phyloP scores from a whole-genome alignment of 1,139 yeast genomes.

The Scheffersomyces stambukii region DNA sequence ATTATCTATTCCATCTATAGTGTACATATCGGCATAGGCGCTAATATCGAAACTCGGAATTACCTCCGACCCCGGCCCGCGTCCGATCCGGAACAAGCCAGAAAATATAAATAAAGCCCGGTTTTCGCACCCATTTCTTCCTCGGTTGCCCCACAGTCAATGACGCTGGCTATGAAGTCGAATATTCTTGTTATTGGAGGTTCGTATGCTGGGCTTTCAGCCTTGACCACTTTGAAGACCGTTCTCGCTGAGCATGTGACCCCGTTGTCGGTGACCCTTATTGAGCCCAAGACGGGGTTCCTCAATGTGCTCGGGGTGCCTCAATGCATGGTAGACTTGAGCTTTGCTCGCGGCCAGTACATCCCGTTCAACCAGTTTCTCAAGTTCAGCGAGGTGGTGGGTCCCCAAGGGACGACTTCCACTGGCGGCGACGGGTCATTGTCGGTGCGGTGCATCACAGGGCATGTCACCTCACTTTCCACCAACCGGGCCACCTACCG shows the following conservation, averaged over 20 bases:
- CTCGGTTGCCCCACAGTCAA: neutral
- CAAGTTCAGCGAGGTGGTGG: constrained; percentile 22
- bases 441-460: constrained; percentile 36
- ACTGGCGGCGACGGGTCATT: constrained; percentile 11
- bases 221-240: constrained; percentile 25
- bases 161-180: constrained; percentile 6
- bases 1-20: neutral
- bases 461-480: constrained; percentile 26
- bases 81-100: no score
- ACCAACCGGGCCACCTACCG: constrained; percentile 19
- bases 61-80: no score
- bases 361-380: constrained; percentile 10
- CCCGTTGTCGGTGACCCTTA: constrained; percentile 25
- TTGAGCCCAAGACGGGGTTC: constrained; percentile 49
- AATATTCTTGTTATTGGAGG: constrained; percentile 45
- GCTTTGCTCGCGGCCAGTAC: constrained; percentile 41
- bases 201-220: constrained; percentile 45
- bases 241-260: constrained; percentile 10
- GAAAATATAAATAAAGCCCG: neutral
- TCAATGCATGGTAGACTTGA: constrained; percentile 38
- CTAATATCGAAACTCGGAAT: no score
- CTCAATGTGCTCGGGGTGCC: constrained; percentile 49
- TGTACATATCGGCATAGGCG: neutral
- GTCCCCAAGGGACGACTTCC: constrained; percentile 13
- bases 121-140: neutral